Evolutionary conservation across 2,329 filamentous ascomycete genomes (phyloP), one percentile per base, ranked within the genome.

Genomic region (Sclerotinia nivalis): DNA sequence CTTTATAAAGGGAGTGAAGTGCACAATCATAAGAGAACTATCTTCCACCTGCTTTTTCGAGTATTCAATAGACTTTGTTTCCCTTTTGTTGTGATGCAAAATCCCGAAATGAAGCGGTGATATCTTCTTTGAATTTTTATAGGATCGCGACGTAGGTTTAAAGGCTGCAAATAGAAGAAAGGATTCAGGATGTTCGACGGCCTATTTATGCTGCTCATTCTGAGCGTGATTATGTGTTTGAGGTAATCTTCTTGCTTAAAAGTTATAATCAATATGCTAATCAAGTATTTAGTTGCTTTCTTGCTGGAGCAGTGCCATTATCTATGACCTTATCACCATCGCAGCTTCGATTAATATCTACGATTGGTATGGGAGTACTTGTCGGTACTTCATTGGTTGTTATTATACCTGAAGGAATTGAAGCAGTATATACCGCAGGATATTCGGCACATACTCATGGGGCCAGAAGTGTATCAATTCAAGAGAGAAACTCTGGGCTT

Each of bases 311-410:
- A 75, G 84, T 99, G 74, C 96, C 96, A 50, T 85, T 99, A 65
- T 94, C 93, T 70, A 92, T 99, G 84, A 88, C 90, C 70, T 86
- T 99, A 37, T 95, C 94, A 43, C 89, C 91, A 71, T 92, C 93
- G 56, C 93, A 97, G 80, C 84, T 98, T 70, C 91, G 95, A 78
- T 84, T 97, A 64, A 92, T 98, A 78, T 96, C 95, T 31, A 94
- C 93, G 70, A 88, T 98, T 79, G 96, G 96, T 67, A 93, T 97
- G 80, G 96, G 96, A 58, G 91, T 99, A 66, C 84, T 99, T 12
- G 94, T 99, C 22, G 96, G 96, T 49, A 98, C 96, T 40, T 95
- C 95, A 1, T 86, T 99, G 73, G 95, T 98, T 73, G 93, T 99
- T 45, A 98, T 99, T 78, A 97, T 99, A 76, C 96, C 96, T 0